Evolutionary conservation across 2,329 filamentous ascomycete species (phyloP), one percentile per base, ranked within the genome.

Genomic region (Elsinoe australis): DNA sequence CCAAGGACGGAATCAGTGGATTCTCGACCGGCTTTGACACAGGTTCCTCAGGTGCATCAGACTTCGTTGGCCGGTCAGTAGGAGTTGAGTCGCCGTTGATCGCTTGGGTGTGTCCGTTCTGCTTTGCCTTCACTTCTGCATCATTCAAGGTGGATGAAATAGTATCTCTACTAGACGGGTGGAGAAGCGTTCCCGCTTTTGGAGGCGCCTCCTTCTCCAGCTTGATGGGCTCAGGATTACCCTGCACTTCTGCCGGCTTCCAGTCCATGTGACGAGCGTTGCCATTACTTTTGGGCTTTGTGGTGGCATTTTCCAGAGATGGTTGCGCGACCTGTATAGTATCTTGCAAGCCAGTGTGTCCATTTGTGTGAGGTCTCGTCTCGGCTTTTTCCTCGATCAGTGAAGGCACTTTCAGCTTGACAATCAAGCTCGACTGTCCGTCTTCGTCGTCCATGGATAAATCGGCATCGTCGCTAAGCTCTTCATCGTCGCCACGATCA

Each of bases 371-470:
- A 18, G 6, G 5, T 15, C 9, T 35, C 12, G 19, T 7, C 19
- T 14, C 5, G 12, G 19, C 18, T 2, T 26, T 41, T 3, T 4
- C 14, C 19, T 41, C n/a, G 21, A 28, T 15, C 26, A 22, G 10
- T 19, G 18, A 22, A 6, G 45, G 45, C 4, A 64, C 49, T 38
- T 59, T 63, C 41, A 95, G 72, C 62, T 85, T 89, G 49, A 95
- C 83, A 44, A 95, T 75, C 32, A 90, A 73, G 55, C 80, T 86
- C 56, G 73, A 72, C 8, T 60, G 56, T 29, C 64, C 60, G 4
- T 54, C 55, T 4, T 64, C 61, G n/a, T 62, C 60, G 1, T 52
- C 64, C 10, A 26, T 21, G 17, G 24, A 26, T 53, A 51, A 64
- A 9, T 59, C 58, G 19, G 57, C 65, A 15, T 69, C 66, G 29